Base-by-base conservation (phyloP, 345 rosid species). In the Tarenaya hassleriana region DNA sequence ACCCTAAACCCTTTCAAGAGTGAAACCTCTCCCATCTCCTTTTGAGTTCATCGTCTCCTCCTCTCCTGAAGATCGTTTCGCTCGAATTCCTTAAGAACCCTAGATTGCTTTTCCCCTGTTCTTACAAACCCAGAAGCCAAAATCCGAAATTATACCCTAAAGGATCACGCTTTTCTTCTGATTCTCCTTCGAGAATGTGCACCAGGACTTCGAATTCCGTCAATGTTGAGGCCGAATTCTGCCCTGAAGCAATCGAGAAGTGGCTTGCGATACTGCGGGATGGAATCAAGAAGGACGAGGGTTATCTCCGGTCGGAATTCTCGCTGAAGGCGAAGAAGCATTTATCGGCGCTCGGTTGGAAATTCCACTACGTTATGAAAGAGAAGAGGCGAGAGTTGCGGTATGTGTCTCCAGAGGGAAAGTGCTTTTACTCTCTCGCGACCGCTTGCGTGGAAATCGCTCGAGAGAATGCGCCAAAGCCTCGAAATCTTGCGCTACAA, bases 321-420 rank as follows among this genome's bases (percentile, higher is more conserved):
- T 20, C 55, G 19, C 5, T 6, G 3, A 55, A 5, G 17, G 68
- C 7, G 15, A 63, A 41, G 61, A 63, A 55, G 33, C 61, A 63
- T 63, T 49, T 65, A 17, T 29, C 60, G 0, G 52, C 64, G 24
- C 50, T 65, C 7, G 69, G 69, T n/a, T 65, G 69, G 69, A 4
- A 3, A 5, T 34, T 64, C 24, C 19, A 33, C 11, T 50, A 58
- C 64, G 4, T 3, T 38, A 12, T 16, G 5, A 15, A 46, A 3
- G 42, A 10, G 45, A 24, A 2, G 47, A 7, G 11, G 14, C 34
- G 52, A 47, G 66, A 47, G 41, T 0, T 60, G 18, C 71, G 57
- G 11, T 67, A 47, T 18, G 47, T 39, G 10, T 67, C 71, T 38
- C 70, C 70, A 0, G 8, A 7, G 0, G 70, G 70, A 8, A 60